Evolutionary conservation across 192 early-diverging fungal species (phyloP).

Genomic region (Entomortierella beljakovae): DNA sequence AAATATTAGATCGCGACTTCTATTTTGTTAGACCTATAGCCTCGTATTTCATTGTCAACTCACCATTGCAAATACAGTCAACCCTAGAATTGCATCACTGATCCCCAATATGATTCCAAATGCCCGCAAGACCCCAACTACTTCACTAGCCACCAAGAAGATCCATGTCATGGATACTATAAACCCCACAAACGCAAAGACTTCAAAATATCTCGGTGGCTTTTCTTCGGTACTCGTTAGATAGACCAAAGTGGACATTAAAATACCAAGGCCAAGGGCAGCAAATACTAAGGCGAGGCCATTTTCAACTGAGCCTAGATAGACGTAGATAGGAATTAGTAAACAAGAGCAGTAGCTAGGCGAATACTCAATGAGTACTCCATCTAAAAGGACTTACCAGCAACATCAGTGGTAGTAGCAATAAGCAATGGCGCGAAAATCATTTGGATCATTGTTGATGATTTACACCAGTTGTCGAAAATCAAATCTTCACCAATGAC

Average conservation of each 20-base stretch:
- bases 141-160: slow-evolving; percentile 89
- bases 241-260: slow-evolving; percentile 29
- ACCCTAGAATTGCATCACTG: slow-evolving; percentile 83
- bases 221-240: slow-evolving; percentile 49
- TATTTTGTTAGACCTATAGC: background rate
- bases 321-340: background rate
- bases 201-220: slow-evolving; percentile 59
- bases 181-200: slow-evolving; percentile 78
- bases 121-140: slow-evolving; percentile 86
- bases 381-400: slow-evolving; percentile 19
- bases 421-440: slow-evolving; percentile 67
- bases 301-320: slow-evolving; percentile 33
- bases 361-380: background rate
- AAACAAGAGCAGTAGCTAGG: too few relatives aligned
- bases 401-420: slow-evolving; percentile 50
- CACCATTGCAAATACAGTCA: slow-evolving; percentile 90
- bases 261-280: slow-evolving; percentile 41
- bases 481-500: slow-evolving; percentile 12
- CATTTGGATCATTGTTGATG: slow-evolving; percentile 70
- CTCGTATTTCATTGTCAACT: slow-evolving; percentile 5
- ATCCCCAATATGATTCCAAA: slow-evolving; percentile 82
- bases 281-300: slow-evolving; percentile 38
- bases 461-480: slow-evolving; percentile 58
- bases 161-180: slow-evolving; percentile 86
- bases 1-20: background rate